Percentiles rank a stretch among this genome's conserved stretches.
Conservation (phyloP, 1,284 basidiomycete genomes). For the Veloporphyrellus conicus region DNA sequence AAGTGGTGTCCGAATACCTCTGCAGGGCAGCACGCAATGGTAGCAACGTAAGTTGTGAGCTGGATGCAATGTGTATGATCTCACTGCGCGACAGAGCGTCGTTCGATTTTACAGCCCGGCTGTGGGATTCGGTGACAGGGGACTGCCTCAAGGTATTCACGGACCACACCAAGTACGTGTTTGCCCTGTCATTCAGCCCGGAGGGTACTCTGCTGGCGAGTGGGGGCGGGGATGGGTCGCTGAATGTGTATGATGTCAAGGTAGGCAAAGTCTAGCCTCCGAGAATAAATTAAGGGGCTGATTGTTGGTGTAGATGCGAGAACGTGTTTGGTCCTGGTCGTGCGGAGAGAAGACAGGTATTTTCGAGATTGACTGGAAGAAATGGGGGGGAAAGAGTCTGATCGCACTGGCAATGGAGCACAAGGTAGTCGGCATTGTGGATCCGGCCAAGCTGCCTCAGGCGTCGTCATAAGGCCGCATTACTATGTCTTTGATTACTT, state of each 20-base stretch:
- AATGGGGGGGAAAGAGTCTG: constrained; percentile 30
- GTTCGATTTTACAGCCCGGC: constrained; percentile 68
- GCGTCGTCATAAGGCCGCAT: neutral
- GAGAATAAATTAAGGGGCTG: neutral
- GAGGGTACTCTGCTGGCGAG: constrained; percentile 44
- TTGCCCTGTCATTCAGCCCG: constrained; percentile 64
- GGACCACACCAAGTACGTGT: constrained; percentile 66
- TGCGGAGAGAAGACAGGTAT: constrained; percentile 35
- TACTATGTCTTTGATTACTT: constrained; percentile 1
- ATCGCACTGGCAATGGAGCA: constrained; percentile 39
- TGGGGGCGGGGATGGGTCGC: constrained; percentile 36
- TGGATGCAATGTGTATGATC: neutral
- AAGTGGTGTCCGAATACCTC: constrained; percentile 63
- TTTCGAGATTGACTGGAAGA: constrained; percentile 39
- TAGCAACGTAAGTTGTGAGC: constrained; percentile 60
- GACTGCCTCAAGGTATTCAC: constrained; percentile 62
- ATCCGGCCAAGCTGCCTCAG: constrained; percentile 29
- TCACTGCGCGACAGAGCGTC: constrained; percentile 49
- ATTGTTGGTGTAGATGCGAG: constrained; percentile 24
- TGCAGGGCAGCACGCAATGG: constrained; percentile 47
- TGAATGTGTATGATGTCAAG: constrained; percentile 35
- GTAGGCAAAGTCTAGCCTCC: constrained; percentile 15
- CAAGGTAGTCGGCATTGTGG: constrained; percentile 34
- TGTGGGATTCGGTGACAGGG: constrained; percentile 77
- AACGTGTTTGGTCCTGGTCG: constrained; percentile 34